Percentiles rank a stretch among this genome's conserved stretches.
These are phyloP conservation scores for Penicillium oxalicum DNA, from an alignment of 2,329 filamentous ascomycete genomes.

Conservation along the genomic window DNA sequence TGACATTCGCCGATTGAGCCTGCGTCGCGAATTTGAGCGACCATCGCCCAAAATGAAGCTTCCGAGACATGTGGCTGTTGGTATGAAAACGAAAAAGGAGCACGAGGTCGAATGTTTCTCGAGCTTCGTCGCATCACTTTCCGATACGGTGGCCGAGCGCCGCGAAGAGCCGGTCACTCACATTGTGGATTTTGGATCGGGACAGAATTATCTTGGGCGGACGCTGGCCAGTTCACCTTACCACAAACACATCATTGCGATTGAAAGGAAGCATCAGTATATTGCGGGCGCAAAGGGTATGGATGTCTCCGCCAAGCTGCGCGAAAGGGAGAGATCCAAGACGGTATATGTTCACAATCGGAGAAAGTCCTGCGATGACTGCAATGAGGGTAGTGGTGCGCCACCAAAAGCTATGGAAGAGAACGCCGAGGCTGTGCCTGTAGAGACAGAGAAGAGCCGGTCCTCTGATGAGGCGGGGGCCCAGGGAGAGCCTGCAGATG, in stretches of 20 bases:
- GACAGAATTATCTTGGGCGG: slow-evolving; percentile 91
- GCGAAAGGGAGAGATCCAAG: slow-evolving; percentile 61
- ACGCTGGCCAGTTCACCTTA: slow-evolving; percentile 80
- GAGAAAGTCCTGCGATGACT: slow-evolving; percentile 47
- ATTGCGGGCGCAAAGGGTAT: slow-evolving; percentile 78
- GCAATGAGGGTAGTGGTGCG: slow-evolving; percentile 14
- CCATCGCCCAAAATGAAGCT: slow-evolving; percentile 42
- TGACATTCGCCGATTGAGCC: slow-evolving; percentile 62
- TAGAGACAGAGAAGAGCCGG: neutral
- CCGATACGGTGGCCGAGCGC: slow-evolving; percentile 48
- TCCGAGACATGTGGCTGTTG: slow-evolving; percentile 67
- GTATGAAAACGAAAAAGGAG: slow-evolving; percentile 93
- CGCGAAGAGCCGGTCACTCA: slow-evolving; percentile 59
- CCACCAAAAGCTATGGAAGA: slow-evolving; percentile 4
- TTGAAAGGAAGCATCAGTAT: slow-evolving; percentile 81
- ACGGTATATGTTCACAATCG: slow-evolving; percentile 73
- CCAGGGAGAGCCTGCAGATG: slow-evolving; percentile 11
- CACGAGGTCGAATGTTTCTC: slow-evolving; percentile 92
- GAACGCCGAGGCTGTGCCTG: neutral
- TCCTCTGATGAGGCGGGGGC: slow-evolving; percentile 3
- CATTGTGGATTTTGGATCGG: slow-evolving; percentile 91
- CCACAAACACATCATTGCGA: slow-evolving; percentile 78
- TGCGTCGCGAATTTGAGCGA: slow-evolving; percentile 57
- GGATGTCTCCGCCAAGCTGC: slow-evolving; percentile 74
- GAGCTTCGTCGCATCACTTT: slow-evolving; percentile 69